Evolutionary conservation across 2,329 filamentous ascomycete species (phyloP).

Genomic region (Alternaria sp.): DNA sequence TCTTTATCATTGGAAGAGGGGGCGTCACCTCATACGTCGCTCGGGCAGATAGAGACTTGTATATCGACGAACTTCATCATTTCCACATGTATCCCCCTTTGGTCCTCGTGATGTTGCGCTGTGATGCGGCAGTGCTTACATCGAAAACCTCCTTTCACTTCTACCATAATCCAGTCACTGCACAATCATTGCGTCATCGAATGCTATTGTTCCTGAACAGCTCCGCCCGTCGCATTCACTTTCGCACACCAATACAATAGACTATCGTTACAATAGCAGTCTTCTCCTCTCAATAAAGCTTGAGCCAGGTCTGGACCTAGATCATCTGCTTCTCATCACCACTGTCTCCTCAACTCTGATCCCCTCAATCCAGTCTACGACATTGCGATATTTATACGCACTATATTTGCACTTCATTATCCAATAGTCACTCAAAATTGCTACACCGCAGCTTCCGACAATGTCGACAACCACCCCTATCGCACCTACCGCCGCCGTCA

Average conservation of each 20-base stretch:
- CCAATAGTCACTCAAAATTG: not conserved
- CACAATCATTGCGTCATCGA: not conserved
- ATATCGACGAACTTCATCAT: not conserved
- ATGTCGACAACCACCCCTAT: not conserved
- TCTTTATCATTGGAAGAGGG: too few relatives aligned
- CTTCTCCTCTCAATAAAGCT: not conserved
- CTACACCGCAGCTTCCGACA: not conserved
- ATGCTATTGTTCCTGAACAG: not conserved
- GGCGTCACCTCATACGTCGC: not conserved
- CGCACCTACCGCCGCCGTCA: not conserved
- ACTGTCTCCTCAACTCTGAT: not conserved
- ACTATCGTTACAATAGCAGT: not conserved
- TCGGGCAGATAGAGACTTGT: not conserved
- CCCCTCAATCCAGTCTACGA: not conserved
- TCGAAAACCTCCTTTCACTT: not conserved
- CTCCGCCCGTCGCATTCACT: not conserved
- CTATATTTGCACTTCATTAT: not conserved
- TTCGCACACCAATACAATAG: accelerated
- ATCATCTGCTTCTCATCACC: not conserved
- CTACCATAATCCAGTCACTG: not conserved
- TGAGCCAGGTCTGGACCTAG: not conserved
- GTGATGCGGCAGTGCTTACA: not conserved
- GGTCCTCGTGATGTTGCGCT: not conserved
- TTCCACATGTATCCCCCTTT: not conserved
- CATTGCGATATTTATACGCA: not conserved